These are phyloP conservation scores for Taphrina pruni DNA, from an alignment of 1,139 yeast species.

Conservation along the genomic window DNA sequence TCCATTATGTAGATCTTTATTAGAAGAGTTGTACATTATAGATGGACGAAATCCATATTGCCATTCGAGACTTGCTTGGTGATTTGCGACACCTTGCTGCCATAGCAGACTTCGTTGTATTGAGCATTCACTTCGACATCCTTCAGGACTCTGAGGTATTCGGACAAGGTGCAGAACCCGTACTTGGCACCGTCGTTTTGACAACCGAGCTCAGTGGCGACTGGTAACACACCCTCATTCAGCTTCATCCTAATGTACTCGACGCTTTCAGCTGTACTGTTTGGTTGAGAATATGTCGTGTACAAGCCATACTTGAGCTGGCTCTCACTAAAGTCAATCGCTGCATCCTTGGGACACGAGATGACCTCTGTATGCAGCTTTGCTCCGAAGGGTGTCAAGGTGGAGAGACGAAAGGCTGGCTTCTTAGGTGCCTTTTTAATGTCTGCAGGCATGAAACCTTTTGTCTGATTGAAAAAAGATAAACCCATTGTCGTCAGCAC, in stretches of 20 bases:
- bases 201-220: slow-evolving; percentile 12
- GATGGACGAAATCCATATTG: slow-evolving; percentile 3
- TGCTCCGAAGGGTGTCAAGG: slow-evolving; percentile 15
- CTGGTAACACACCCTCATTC: slow-evolving; percentile 13
- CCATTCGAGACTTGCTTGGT: slow-evolving; percentile 13
- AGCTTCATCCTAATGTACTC: slow-evolving; percentile 17
- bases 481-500: slow-evolving; percentile 12
- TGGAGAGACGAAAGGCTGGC: slow-evolving; percentile 5
- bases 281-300: slow-evolving; percentile 3
- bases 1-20: background rate
- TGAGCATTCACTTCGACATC: slow-evolving; percentile 15
- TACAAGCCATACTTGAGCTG: slow-evolving; percentile 1
- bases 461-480: slow-evolving; percentile 10
- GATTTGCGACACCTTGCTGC: slow-evolving; percentile 11
- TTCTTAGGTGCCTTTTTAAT: slow-evolving; percentile 15
- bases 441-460: slow-evolving; percentile 13
- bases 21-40: background rate
- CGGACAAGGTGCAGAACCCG: slow-evolving; percentile 12
- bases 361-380: slow-evolving; percentile 20
- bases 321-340: background rate
- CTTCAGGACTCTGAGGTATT: slow-evolving; percentile 5
- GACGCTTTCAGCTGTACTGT: background rate
- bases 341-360: slow-evolving; percentile 9
- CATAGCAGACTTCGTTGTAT: slow-evolving; percentile 11
- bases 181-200: slow-evolving; percentile 18